Base-by-base conservation (phyloP, 2,329 filamentous ascomycete genomes). In the Epichloe aotearoae region DNA sequence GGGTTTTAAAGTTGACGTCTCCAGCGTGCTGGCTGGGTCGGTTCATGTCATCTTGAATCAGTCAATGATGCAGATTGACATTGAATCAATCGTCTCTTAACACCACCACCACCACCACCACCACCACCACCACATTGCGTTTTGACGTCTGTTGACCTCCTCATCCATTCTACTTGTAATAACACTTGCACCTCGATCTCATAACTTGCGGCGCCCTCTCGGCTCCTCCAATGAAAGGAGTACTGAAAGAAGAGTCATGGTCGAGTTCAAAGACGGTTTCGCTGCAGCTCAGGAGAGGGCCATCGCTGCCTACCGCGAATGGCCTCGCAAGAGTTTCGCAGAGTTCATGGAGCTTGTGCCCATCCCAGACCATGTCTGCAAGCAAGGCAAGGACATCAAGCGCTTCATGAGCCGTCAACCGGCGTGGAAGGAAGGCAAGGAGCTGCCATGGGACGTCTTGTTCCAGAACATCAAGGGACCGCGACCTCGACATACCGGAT, bases 361-460 rank as follows among this genome's bases (percentile, higher is more conserved):
- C 4, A 56, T 66, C 40, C 55, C 62, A 1, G 52, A 59, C 11
- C 39, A 51, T n/a, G 12, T 23, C 1, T n/a, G 49, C 1, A 15
- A 37, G 30, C 34, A 52, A 6, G 39, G 49, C 12, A 47, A 45
- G 7, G 11, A 48, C 1, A 34, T 53, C 19, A 61, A 61, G 33
- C 57, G 51, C 26, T 66, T 64, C 46, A 59, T 66, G 48, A 67
- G 65, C 33, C 58, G 55, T 11, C 61, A 58, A 39, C 65, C 64
- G 2, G 62, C 66, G 1, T 68, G 64, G 66, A 59, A 53, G 37
- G 59, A 64, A 0, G 66, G 62, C 2, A 52, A 52, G 7, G 61
- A 66, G 17, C 55, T 67, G 11, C 63, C 63, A 4, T 62, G 63
- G 62, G 56, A 57, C 4, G 33, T 53, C 2, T 4, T 59, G 2